Evolutionary conservation across 768 basidiomycete species (phyloP).

Genomic region (Udeniomyces megalosporus): DNA sequence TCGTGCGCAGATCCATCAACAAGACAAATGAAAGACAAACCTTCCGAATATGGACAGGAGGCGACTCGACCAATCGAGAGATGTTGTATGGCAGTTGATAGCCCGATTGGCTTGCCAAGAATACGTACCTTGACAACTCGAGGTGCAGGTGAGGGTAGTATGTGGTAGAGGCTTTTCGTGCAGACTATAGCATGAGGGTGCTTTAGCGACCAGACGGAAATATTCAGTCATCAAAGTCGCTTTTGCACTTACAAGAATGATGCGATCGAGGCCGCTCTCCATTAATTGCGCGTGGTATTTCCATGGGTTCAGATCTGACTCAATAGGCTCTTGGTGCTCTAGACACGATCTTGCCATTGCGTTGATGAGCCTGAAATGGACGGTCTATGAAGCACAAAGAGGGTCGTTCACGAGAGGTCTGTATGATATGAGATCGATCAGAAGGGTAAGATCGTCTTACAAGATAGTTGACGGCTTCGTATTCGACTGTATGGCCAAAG

Average conservation of each 20-base stretch:
- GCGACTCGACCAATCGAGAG: slow-evolving; percentile 42
- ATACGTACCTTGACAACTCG: slow-evolving; percentile 76
- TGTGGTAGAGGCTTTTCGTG: slow-evolving; percentile 81
- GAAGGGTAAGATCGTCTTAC: slow-evolving; percentile 36
- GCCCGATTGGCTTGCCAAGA: slow-evolving; percentile 45
- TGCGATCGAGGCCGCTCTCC: slow-evolving; percentile 63
- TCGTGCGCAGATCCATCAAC: too few species aligned
- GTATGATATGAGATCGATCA: background rate
- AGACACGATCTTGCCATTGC: slow-evolving; percentile 49
- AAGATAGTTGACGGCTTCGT: slow-evolving; percentile 88
- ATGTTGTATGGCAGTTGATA: slow-evolving; percentile 65
- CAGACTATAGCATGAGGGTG: slow-evolving; percentile 42
- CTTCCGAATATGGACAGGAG: too few species aligned
- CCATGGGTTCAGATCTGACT: slow-evolving; percentile 36
- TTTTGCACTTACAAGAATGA: background rate
- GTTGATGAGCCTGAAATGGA: slow-evolving; percentile 75
- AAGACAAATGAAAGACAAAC: too few species aligned
- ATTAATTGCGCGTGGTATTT: slow-evolving; percentile 76
- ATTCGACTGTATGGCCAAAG: slow-evolving; percentile 41
- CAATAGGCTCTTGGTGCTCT: slow-evolving; percentile 51
- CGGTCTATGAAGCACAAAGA: slow-evolving; percentile 42
- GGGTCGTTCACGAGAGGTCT: background rate
- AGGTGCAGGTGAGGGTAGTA: slow-evolving; percentile 93
- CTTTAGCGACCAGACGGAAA: background rate
- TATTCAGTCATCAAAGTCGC: background rate